phyloP scores from a whole-genome alignment of 2,329 filamentous ascomycete genomes.

The Colletotrichum abscissum region DNA sequence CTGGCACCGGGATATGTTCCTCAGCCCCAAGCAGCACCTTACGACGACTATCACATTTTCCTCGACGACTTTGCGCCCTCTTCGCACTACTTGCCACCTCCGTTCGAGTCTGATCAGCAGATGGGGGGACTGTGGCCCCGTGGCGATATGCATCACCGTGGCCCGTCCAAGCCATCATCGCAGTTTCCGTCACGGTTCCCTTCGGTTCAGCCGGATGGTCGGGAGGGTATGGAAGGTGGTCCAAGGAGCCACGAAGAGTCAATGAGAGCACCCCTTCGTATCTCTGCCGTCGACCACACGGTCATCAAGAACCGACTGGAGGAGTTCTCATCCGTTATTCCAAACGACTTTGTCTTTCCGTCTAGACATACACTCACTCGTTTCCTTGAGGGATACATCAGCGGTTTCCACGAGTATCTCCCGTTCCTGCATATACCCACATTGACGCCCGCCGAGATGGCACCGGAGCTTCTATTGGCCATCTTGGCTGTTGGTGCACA shows the following conservation, averaged over 20 bases:
- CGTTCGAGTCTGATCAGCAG: slow-evolving; percentile 65
- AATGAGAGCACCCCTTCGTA: slow-evolving; percentile 54
- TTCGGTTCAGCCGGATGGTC: slow-evolving; percentile 64
- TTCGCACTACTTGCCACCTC: slow-evolving; percentile 65
- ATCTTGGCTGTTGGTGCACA: slow-evolving; percentile 76
- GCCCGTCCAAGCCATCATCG: slow-evolving; percentile 59
- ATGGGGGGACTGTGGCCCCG: slow-evolving; percentile 63
- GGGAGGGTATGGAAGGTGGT: slow-evolving; percentile 53
- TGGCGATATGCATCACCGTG: slow-evolving; percentile 51
- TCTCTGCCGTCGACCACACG: slow-evolving; percentile 65
- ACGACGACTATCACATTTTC: slow-evolving; percentile 70
- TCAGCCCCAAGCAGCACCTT: slow-evolving; percentile 52
- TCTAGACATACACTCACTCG: slow-evolving; percentile 76
- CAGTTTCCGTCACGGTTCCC: slow-evolving; percentile 66
- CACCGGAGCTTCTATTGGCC: slow-evolving; percentile 75
- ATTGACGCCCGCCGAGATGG: slow-evolving; percentile 70
- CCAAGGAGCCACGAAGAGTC: slow-evolving; percentile 55
- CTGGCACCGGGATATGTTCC: slow-evolving; percentile 54
- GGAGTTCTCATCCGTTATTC: slow-evolving; percentile 70
- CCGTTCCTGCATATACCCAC: slow-evolving; percentile 76
- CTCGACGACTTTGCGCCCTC: slow-evolving; percentile 67
- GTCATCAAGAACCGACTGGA: slow-evolving; percentile 69
- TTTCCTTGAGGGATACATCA: slow-evolving; percentile 77
- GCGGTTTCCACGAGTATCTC: slow-evolving; percentile 70
- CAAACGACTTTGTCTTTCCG: slow-evolving; percentile 73